Conservation (phyloP, 2,329 filamentous ascomycete genomes). For the Clonostachys solani region DNA sequence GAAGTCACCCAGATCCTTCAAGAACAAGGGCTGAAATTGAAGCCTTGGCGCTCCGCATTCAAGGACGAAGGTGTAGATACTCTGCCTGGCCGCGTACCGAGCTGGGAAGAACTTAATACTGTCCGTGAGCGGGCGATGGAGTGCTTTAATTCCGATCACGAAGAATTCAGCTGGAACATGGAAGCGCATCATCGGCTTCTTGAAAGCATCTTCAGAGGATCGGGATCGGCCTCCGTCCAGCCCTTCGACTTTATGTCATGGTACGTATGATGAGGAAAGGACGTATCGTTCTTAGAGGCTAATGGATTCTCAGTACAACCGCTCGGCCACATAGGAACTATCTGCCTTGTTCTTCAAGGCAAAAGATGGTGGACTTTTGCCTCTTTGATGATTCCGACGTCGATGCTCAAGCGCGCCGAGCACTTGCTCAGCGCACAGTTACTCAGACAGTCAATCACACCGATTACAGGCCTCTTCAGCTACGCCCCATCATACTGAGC, state of each 20-base stretch:
- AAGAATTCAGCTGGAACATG: neutral
- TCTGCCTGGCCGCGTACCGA: neutral
- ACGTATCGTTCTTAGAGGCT: too few relatives aligned
- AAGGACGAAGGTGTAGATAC: neutral
- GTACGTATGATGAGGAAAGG: too few relatives aligned
- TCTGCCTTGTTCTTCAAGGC: too few relatives aligned
- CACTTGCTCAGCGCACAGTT: too few relatives aligned
- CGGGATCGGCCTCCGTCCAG: neutral
- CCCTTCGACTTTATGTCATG: too few relatives aligned
- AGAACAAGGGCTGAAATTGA: too few relatives aligned
- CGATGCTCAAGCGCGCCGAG: too few relatives aligned
- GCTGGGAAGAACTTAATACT: neutral
- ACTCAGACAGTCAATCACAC: neutral
- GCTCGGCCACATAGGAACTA: too few relatives aligned
- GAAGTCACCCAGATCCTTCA: too few relatives aligned
- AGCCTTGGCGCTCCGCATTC: too few relatives aligned
- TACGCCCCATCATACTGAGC: neutral
- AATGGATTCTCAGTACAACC: too few relatives aligned
- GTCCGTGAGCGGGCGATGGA: neutral
- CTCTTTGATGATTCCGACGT: too few relatives aligned
- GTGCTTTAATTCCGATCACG: neutral
- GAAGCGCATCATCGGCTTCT: neutral
- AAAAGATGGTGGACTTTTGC: neutral
- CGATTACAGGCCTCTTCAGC: neutral
- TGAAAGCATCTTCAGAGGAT: neutral